phyloP scores from a whole-genome alignment of 1,284 basidiomycete species.

The Marasmius tenuissimus region DNA sequence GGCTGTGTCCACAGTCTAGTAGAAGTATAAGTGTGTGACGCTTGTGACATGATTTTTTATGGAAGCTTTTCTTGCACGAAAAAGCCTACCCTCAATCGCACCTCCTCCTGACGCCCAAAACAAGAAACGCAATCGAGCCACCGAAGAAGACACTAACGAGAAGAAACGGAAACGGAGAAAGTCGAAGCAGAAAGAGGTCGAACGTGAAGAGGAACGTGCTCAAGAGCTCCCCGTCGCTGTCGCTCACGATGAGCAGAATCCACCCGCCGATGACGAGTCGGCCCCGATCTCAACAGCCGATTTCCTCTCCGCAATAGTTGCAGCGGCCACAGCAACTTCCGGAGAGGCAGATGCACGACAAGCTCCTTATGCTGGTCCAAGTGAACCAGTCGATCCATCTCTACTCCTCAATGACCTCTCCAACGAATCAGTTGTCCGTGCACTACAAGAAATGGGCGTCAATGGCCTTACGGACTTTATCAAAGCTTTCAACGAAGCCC shows the following conservation, averaged over 20 bases:
- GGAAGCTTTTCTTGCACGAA: slow-evolving; percentile 32
- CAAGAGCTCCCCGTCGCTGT: slow-evolving; percentile 17
- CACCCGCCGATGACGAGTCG: slow-evolving; percentile 17
- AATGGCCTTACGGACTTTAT: slow-evolving; percentile 66
- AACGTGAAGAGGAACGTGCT: slow-evolving; percentile 1
- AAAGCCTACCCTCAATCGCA: slow-evolving; percentile 38
- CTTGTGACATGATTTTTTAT: background rate
- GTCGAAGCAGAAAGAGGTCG: slow-evolving; percentile 12
- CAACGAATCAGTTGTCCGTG: slow-evolving; percentile 73
- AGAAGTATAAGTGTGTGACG: no score
- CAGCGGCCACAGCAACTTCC: slow-evolving; percentile 49
- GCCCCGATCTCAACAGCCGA: slow-evolving; percentile 42
- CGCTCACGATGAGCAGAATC: slow-evolving; percentile 8
- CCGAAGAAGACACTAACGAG: slow-evolving; percentile 13
- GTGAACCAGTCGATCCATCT: background rate
- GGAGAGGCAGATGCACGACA: slow-evolving; percentile 19
- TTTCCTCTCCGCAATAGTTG: slow-evolving; percentile 61
- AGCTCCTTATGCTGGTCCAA: background rate
- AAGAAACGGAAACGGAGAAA: slow-evolving; percentile 25
- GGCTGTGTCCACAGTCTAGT: no score
- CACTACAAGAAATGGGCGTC: slow-evolving; percentile 69
- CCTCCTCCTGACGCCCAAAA: slow-evolving; percentile 19
- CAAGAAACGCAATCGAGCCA: slow-evolving; percentile 16
- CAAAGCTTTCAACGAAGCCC: slow-evolving; percentile 58
- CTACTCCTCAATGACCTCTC: slow-evolving; percentile 51